A percentile compares a stretch with the other conserved stretches of the same genome.
Conservation (phyloP, 176 grass and related monocot genomes). For the Otatea glauca region DNA sequence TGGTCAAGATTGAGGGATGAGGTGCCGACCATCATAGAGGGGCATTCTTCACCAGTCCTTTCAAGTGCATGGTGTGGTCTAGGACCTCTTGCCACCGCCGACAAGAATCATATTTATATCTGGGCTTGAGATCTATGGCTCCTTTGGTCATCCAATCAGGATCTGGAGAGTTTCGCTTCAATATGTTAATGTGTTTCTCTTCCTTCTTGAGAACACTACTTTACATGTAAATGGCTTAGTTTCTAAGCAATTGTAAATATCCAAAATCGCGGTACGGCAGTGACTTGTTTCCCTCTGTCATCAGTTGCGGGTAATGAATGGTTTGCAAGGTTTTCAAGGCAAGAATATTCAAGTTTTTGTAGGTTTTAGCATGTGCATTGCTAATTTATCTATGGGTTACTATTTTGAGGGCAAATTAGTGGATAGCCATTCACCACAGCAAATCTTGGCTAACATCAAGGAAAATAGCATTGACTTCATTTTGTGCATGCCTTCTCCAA, state of each 20-base stretch:
- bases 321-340: background rate
- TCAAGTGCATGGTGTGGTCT: constrained; percentile 80
- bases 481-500: background rate
- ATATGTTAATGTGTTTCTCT: constrained; percentile 4
- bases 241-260: constrained; percentile 47
- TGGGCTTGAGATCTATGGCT: constrained; percentile 62
- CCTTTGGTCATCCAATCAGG: constrained; percentile 19
- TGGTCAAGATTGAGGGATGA: constrained; percentile 72
- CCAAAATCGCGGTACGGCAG: constrained; percentile 2
- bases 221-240: constrained; percentile 41
- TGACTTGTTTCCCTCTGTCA: constrained; percentile 13
- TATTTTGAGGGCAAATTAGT: constrained; percentile 18
- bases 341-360: background rate
- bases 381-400: background rate
- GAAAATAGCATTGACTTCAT: constrained; percentile 7
- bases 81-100: constrained; percentile 71
- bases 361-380: background rate
- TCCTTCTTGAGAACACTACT: constrained; percentile 8
- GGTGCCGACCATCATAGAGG: constrained; percentile 62
- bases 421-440: background rate
- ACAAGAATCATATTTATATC: constrained; percentile 90
- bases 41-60: constrained; percentile 66
- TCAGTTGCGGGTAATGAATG: background rate
- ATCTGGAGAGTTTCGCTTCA: constrained; percentile 17
- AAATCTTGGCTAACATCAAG: background rate